A percentile compares a stretch with the other conserved stretches of the same genome.
Conservation (phyloP, 192 early-diverging fungal species). For the Podila minutissima region DNA sequence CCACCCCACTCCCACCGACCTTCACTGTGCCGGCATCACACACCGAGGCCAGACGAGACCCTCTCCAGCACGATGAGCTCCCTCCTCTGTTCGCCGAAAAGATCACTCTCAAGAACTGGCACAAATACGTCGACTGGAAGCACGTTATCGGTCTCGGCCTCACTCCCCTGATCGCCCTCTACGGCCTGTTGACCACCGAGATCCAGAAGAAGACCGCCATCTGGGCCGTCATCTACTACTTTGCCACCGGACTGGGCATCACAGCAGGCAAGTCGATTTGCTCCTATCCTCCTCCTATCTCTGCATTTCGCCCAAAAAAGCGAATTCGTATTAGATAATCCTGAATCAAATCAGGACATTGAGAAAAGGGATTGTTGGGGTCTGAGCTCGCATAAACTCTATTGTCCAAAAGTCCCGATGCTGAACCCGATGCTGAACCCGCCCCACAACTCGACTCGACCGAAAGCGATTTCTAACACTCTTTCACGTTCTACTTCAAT, state of each 20-base stretch:
- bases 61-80: slow-evolving; percentile 32
- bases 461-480: background rate
- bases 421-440: no score
- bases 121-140: slow-evolving; percentile 75
- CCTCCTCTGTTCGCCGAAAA: slow-evolving; percentile 53
- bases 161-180: slow-evolving; percentile 84
- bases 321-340: background rate
- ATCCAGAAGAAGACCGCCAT: slow-evolving; percentile 75
- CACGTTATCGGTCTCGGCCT: slow-evolving; percentile 68
- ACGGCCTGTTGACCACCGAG: slow-evolving; percentile 79
- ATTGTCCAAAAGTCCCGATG: no score
- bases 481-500: background rate
- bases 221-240: slow-evolving; percentile 79
- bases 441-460: no score
- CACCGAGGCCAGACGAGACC: slow-evolving; percentile 39
- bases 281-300: background rate
- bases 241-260: slow-evolving; percentile 85
- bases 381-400: no score
- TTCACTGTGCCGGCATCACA: slow-evolving; percentile 42
- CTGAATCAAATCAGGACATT: no score
- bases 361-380: no score
- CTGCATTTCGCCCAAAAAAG: background rate
- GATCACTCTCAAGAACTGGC: slow-evolving; percentile 61
- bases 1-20: slow-evolving; percentile 47
- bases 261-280: slow-evolving; percentile 73